These are phyloP conservation scores for Caloboletus firmus DNA, from an alignment of 1,284 basidiomycete genomes.

Conservation along the genomic window DNA sequence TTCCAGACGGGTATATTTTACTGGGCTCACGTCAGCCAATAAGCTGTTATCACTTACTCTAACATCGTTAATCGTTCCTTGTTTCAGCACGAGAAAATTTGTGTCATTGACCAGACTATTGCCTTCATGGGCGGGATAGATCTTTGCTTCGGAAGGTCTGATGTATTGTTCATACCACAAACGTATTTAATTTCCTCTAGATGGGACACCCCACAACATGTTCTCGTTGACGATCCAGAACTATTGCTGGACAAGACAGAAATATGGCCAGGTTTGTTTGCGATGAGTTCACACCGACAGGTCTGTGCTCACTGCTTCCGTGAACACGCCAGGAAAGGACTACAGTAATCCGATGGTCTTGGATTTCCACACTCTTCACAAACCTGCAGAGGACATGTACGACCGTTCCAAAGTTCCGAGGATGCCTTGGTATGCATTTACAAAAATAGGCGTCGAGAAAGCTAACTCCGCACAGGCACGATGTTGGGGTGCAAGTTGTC, in stretches of 20 bases:
- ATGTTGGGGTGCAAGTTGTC: conserved; percentile 92
- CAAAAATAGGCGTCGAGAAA: not conserved
- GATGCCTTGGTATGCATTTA: conserved; percentile 86
- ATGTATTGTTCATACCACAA: not conserved
- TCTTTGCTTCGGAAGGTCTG: conserved; percentile 83
- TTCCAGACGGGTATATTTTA: conserved; percentile 98
- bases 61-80: not conserved
- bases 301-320: conserved; percentile 1
- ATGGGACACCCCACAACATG: conserved; percentile 96
- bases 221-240: conserved; percentile 82
- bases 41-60: not conserved
- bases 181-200: conserved; percentile 39
- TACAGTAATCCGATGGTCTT: conserved; percentile 89
- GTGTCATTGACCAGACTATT: conserved; percentile 96
- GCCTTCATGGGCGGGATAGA: conserved; percentile 99
- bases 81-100: conserved; percentile 91
- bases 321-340: conserved; percentile 66
- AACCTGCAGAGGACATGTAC: conserved; percentile 94
- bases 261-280: conserved; percentile 77
- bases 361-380: conserved; percentile 88
- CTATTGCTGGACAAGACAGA: conserved; percentile 56
- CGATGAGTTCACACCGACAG: not conserved
- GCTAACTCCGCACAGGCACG: conserved; percentile 66
- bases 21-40: conserved; percentile 84
- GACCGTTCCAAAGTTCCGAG: conserved; percentile 86